These are phyloP conservation scores for Peniophora sp. DNA, from an alignment of 1,284 basidiomycete species.

Conservation along the genomic window DNA sequence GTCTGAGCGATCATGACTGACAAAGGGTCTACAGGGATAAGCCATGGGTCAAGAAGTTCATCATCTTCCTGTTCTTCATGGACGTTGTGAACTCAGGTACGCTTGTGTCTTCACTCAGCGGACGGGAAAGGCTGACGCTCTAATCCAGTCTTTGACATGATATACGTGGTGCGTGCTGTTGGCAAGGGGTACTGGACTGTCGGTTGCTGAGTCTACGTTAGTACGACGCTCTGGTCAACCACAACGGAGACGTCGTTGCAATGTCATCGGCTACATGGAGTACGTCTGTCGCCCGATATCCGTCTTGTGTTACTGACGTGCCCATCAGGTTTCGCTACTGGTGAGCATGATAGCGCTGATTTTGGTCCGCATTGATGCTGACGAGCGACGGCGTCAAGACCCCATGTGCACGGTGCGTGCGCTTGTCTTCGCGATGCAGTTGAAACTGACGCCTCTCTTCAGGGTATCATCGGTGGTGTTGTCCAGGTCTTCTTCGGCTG, in stretches of 20 bases:
- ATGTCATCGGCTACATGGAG: background rate
- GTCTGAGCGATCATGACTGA: background rate
- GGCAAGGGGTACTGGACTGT: no score
- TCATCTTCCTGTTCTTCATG: background rate
- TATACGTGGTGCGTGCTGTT: no score
- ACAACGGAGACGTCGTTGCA: constrained; percentile 19
- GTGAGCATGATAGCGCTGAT: background rate
- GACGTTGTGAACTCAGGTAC: background rate
- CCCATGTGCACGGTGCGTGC: background rate
- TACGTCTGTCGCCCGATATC: background rate
- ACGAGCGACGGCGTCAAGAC: background rate
- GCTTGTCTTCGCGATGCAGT: background rate
- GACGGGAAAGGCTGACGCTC: constrained; percentile 29
- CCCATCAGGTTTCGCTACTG: background rate
- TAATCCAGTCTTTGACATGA: constrained; percentile 29
- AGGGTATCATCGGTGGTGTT: background rate
- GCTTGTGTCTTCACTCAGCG: no score
- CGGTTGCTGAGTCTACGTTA: no score
- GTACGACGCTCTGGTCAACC: constrained; percentile 24
- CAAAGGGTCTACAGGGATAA: background rate
- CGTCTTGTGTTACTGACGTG: background rate
- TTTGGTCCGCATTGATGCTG: background rate
- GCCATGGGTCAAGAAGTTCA: background rate
- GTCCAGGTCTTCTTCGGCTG: background rate
- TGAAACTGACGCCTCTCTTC: background rate